Base-by-base conservation (phyloP, 2,329 filamentous ascomycete species). In the Fusarium proliferatum region DNA sequence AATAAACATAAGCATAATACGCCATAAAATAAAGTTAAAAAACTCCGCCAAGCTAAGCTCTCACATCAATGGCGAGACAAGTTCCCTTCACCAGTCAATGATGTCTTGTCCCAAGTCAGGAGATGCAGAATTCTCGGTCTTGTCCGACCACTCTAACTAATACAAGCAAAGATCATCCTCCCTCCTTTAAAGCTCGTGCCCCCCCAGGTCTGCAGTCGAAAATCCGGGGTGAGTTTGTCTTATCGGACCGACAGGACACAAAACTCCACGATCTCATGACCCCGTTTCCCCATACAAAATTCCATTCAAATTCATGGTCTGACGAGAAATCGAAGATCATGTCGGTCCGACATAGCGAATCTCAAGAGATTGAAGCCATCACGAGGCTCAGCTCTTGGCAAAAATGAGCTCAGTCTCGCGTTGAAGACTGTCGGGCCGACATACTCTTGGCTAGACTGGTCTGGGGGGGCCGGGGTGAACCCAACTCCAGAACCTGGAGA, bases 321-420 rank as follows among this genome's bases (percentile, higher is more conserved):
- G 62, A 36, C 34, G 9, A 34, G 38, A 67, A 45, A 61, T 38
- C 36, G 23, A 28, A 23, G n/a, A 67, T 67, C 34, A n/a, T 67
- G 55, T 67, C 64, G 64, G 64, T 10, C 63, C 64, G 63, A 67
- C 46, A 67, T 3, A 6, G 0, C 3, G 0, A 4, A 21, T 30
- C 23, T 19, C 1, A 0, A 21, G n/a, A 39, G 19, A 26, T 46
- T 67, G 64, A 67, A 67, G 64, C 64, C 9, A 67, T 67, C 64
- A 61, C 45, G 55, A 67, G 45, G 46, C 63, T 49, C 28, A 52
- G 28, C 21, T 46, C 64, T 67, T 67, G 64, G 62, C 64, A 9
- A 19, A 28, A 7, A 34, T 39, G 45, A 61, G 45, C 55, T 66
- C 26, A 67, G 43, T 39, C 42, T 41, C 43, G 23, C 48, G 64